These are phyloP conservation scores for Ophiocordyceps unilateralis DNA, from an alignment of 2,329 filamentous ascomycete species.

Conservation along the genomic window DNA sequence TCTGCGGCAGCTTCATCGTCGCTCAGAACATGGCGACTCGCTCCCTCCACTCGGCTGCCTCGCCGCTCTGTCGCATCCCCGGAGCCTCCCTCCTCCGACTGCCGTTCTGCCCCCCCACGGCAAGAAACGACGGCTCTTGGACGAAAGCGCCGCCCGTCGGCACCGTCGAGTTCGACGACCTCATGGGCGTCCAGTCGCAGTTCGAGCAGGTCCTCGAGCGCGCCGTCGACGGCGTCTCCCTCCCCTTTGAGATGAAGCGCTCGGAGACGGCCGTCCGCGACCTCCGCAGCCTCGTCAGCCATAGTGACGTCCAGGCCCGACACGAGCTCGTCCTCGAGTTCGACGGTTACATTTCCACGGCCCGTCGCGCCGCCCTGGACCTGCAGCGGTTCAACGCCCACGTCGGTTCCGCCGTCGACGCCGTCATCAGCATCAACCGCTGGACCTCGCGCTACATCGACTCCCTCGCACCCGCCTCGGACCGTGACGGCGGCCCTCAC, in stretches of 20 bases:
- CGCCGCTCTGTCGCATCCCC: slow-evolving; percentile 54
- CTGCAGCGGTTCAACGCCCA: slow-evolving; percentile 62
- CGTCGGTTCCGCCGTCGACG: slow-evolving; percentile 57
- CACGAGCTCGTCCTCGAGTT: slow-evolving; percentile 62
- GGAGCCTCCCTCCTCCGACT: slow-evolving; percentile 43
- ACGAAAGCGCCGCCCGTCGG: not conserved
- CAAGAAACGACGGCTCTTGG: slow-evolving; percentile 4
- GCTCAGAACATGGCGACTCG: slow-evolving; percentile 43
- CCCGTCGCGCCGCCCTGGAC: slow-evolving; percentile 44
- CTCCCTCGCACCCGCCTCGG: slow-evolving; percentile 30
- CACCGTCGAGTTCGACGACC: slow-evolving; percentile 50
- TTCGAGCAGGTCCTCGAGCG: slow-evolving; percentile 62
- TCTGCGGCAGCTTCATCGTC: slow-evolving; percentile 40
- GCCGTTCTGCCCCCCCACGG: slow-evolving; percentile 38
- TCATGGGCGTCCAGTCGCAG: slow-evolving; percentile 57
- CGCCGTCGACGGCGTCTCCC: slow-evolving; percentile 43
- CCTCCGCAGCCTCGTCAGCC: slow-evolving; percentile 52
- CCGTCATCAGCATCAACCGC: slow-evolving; percentile 55
- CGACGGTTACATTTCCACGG: slow-evolving; percentile 55
- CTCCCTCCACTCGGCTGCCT: slow-evolving; percentile 43
- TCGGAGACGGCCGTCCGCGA: slow-evolving; percentile 60
- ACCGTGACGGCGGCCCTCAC: no score
- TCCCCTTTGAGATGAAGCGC: slow-evolving; percentile 66
- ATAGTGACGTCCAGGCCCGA: slow-evolving; percentile 48
- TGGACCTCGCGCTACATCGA: slow-evolving; percentile 58